These are phyloP conservation scores for Epichloe elymi DNA, from an alignment of 2,329 filamentous ascomycete species.

Conservation along the genomic window DNA sequence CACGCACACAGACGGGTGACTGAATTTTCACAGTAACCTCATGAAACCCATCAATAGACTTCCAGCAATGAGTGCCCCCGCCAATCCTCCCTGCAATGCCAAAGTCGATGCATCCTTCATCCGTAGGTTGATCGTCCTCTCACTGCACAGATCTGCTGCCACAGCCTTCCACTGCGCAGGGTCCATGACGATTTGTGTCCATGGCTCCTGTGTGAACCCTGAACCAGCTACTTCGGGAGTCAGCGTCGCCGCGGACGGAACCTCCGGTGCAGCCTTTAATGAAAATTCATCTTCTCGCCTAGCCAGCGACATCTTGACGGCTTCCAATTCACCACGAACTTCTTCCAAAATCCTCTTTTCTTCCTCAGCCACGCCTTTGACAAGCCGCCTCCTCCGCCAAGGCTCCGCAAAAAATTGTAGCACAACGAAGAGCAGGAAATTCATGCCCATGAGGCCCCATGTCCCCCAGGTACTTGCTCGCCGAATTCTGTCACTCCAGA, in stretches of 20 bases:
- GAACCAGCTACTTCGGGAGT: background rate
- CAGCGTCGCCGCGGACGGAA: background rate
- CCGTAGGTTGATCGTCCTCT: slow-evolving; percentile 46
- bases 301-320: slow-evolving; percentile 18
- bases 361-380: slow-evolving; percentile 70
- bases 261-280: slow-evolving; percentile 5
- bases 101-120: slow-evolving; percentile 61
- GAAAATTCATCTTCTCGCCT: slow-evolving; percentile 11
- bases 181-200: slow-evolving; percentile 30
- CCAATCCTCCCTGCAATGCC: slow-evolving; percentile 51
- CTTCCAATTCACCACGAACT: slow-evolving; percentile 29
- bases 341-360: slow-evolving; percentile 47
- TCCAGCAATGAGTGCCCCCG: slow-evolving; percentile 49
- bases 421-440: slow-evolving; percentile 76
- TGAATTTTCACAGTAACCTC: slow-evolving; percentile 12
- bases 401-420: slow-evolving; percentile 87
- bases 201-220: slow-evolving; percentile 14
- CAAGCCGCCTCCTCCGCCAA: slow-evolving; percentile 70
- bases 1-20: slow-evolving; percentile 2
- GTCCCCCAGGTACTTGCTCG: slow-evolving; percentile 97
- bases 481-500: slow-evolving; percentile 96
- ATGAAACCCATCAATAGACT: slow-evolving; percentile 37
- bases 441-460: slow-evolving; percentile 95
- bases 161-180: slow-evolving; percentile 34
- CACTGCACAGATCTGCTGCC: slow-evolving; percentile 49